These are phyloP conservation scores for Clarireedia paspali DNA, from an alignment of 2,329 filamentous ascomycete genomes.

Conservation along the genomic window DNA sequence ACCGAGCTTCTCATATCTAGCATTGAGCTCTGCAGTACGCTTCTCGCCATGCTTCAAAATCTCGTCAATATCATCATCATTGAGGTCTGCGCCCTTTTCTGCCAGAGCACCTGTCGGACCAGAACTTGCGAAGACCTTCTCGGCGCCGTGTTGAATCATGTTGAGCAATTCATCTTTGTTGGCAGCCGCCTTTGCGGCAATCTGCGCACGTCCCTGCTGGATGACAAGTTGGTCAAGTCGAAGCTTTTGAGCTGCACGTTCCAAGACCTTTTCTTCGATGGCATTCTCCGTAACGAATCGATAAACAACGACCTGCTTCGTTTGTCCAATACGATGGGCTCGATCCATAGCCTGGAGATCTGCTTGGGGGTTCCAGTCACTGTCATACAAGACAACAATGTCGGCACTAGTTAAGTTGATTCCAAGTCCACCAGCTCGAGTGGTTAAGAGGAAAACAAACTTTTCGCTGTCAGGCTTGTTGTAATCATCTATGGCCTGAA, in stretches of 20 bases:
- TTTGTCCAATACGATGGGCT: conserved; percentile 96
- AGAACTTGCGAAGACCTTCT: conserved; percentile 78
- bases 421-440: conserved; percentile 87
- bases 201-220: conserved; percentile 90
- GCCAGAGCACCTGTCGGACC: conserved; percentile 53
- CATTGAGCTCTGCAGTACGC: conserved; percentile 81
- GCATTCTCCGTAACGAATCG: conserved; percentile 96
- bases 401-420: conserved; percentile 96
- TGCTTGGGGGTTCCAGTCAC: conserved; percentile 97
- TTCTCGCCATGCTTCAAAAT: conserved; percentile 83
- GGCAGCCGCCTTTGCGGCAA: conserved; percentile 80
- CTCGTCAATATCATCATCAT: conserved; percentile 83
- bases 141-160: conserved; percentile 99
- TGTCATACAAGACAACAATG: conserved; percentile 94
- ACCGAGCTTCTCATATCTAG: conserved; percentile 92
- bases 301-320: conserved; percentile 95
- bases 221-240: conserved; percentile 96
- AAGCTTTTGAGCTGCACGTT: conserved; percentile 92
- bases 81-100: conserved; percentile 54
- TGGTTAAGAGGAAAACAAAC: conserved; percentile 92
- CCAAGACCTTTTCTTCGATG: conserved; percentile 96
- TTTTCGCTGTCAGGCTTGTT: conserved; percentile 94
- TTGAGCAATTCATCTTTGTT: conserved; percentile 93
- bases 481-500: conserved; percentile 96
- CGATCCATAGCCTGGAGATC: conserved; percentile 99